A percentile compares a stretch with the other conserved stretches of the same genome.
Evolutionary conservation across 2,329 filamentous ascomycete genomes (phyloP).

Genomic region (Sporothrix pseudoabietina): DNA sequence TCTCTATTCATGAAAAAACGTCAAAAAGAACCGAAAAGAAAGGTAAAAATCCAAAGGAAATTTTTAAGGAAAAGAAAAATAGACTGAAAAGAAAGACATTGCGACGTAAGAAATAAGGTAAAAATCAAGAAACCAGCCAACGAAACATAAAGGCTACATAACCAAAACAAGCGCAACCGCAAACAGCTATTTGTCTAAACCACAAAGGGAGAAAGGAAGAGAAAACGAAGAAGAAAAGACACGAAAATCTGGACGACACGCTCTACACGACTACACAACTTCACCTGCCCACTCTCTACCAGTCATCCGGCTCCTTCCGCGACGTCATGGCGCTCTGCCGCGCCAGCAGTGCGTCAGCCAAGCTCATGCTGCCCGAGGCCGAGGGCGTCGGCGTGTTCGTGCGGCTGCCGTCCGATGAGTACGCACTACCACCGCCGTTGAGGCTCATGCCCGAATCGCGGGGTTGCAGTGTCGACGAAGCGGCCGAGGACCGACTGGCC

Average conservation of each 20-base stretch:
- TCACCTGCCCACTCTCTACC: slow-evolving; percentile 47
- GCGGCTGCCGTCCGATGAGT: slow-evolving; percentile 55
- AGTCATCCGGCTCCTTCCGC: slow-evolving; percentile 71
- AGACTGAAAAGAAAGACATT: too few relatives aligned
- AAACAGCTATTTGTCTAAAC: slow-evolving; percentile 24
- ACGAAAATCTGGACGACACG: not conserved
- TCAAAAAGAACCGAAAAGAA: not conserved
- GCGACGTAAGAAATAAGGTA: not conserved
- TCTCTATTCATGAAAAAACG: not conserved
- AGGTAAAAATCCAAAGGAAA: not conserved
- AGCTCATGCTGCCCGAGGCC: slow-evolving; percentile 66
- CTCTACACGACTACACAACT: not conserved
- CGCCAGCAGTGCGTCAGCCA: slow-evolving; percentile 77
- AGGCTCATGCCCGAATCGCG: slow-evolving; percentile 72
- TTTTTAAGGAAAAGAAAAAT: not conserved
- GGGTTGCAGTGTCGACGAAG: slow-evolving; percentile 56
- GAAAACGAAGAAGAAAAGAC: slow-evolving; percentile 10
- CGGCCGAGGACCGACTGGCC: slow-evolving; percentile 64
- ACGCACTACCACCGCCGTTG: slow-evolving; percentile 55
- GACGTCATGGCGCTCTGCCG: slow-evolving; percentile 76
- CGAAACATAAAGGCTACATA: slow-evolving; percentile 17
- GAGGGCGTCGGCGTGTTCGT: slow-evolving; percentile 73
- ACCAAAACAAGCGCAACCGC: not conserved
- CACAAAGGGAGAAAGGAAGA: not conserved
- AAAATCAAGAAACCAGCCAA: slow-evolving; percentile 5